These are phyloP conservation scores for Dryas integrifolia DNA, from an alignment of 331 rosid species.

Conservation along the genomic window DNA sequence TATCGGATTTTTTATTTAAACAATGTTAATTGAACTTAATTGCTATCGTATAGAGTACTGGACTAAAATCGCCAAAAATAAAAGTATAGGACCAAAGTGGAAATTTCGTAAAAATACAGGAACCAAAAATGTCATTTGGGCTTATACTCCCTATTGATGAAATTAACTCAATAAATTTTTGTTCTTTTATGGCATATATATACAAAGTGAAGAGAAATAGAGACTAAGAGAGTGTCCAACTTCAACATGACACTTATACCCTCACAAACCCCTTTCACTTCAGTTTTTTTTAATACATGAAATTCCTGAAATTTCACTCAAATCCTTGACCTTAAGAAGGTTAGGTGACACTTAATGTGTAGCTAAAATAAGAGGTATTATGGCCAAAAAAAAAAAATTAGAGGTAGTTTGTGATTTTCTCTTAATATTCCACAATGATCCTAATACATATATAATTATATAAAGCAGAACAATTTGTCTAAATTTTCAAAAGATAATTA, in stretches of 20 bases:
- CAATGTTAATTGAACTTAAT: too few relatives aligned
- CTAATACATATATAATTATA: not conserved
- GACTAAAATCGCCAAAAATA: too few relatives aligned
- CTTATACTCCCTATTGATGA: too few relatives aligned
- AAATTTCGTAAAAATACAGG: too few relatives aligned
- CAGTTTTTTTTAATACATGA: not conserved
- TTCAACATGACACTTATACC: too few relatives aligned
- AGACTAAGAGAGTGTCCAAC: too few relatives aligned
- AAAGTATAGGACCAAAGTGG: too few relatives aligned
- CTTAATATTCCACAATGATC: not conserved
- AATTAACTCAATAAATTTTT: not conserved
- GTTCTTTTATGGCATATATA: conserved; percentile 2
- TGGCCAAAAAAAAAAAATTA: not conserved
- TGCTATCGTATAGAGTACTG: too few relatives aligned
- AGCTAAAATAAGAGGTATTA: not conserved
- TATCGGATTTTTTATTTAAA: too few relatives aligned
- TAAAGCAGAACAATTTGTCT: not conserved
- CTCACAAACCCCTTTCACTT: too few relatives aligned
- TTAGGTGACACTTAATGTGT: not conserved
- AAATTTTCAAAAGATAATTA: not conserved
- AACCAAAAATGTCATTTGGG: too few relatives aligned
- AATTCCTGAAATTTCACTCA: not conserved
- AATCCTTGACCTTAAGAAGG: not conserved
- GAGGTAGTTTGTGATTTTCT: not conserved
- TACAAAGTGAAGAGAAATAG: not conserved